A percentile compares a stretch with the other conserved stretches of the same genome.
phyloP scores from a whole-genome alignment of 768 basidiomycete species.

The Fomitopsis serialis region DNA sequence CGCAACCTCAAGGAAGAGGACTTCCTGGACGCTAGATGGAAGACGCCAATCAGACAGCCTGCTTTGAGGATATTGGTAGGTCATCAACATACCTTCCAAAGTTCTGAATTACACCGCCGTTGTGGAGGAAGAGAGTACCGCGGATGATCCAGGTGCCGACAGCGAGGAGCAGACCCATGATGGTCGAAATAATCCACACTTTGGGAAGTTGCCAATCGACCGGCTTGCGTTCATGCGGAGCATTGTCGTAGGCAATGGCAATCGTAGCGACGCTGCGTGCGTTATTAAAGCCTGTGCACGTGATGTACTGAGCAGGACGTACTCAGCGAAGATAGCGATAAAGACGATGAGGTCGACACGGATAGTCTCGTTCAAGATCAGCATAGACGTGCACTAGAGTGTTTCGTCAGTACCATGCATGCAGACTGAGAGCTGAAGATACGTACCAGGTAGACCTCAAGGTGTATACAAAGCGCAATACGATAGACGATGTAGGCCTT shows the following conservation, averaged over 20 bases:
- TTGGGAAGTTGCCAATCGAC: conserved; percentile 49
- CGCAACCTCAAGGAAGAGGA: conserved; percentile 44
- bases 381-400: conserved; percentile 31
- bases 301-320: background rate
- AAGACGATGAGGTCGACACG: conserved; percentile 42
- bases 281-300: background rate
- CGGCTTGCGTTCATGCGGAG: conserved; percentile 31
- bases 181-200: conserved; percentile 40
- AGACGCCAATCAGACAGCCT: background rate
- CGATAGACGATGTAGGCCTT: conserved; percentile 44
- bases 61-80: background rate
- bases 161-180: conserved; percentile 25
- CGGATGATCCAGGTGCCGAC: conserved; percentile 37
- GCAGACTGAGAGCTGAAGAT: too few relatives aligned
- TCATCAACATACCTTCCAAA: conserved; percentile 22
- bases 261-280: conserved; percentile 35
- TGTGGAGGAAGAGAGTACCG: conserved; percentile 34
- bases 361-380: conserved; percentile 44
- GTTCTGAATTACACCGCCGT: conserved; percentile 42
- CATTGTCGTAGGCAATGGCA: conserved; percentile 43
- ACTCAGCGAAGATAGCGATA: conserved; percentile 37
- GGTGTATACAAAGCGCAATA: conserved; percentile 44
- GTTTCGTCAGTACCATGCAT: background rate
- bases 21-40: conserved; percentile 30
- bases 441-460: conserved; percentile 37